These are phyloP conservation scores for Calocybe cyanea DNA, from an alignment of 768 basidiomycete genomes.

Conservation along the genomic window DNA sequence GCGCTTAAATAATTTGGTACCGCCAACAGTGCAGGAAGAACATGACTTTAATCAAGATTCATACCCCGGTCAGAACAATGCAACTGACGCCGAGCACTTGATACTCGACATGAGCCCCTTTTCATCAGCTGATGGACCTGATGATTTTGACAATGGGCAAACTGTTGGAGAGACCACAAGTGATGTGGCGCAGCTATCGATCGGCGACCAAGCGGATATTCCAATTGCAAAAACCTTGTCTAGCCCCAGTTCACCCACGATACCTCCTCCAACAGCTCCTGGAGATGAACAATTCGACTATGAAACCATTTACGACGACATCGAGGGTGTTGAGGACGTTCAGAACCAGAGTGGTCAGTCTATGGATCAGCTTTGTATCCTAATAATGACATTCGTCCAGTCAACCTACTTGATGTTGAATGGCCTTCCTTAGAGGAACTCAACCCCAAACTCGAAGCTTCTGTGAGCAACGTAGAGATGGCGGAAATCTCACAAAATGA, in stretches of 20 bases:
- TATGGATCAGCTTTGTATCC: too few species aligned
- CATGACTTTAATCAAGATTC: constrained; percentile 28
- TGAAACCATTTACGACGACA: constrained; percentile 14
- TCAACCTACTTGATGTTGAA: constrained; percentile 12
- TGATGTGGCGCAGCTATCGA: neutral
- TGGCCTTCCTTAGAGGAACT: constrained; percentile 29
- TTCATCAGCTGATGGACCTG: neutral
- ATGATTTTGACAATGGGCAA: neutral
- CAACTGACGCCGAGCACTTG: constrained; percentile 5
- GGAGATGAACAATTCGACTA: constrained; percentile 1
- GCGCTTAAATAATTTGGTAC: constrained; percentile 12
- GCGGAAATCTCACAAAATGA: too few species aligned
- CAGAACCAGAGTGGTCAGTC: neutral
- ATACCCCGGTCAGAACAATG: neutral
- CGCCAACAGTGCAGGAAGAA: constrained; percentile 28
- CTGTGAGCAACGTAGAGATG: too few species aligned
- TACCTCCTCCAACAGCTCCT: neutral
- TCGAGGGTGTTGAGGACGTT: constrained; percentile 5
- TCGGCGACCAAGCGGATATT: neutral
- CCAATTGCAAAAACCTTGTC: neutral
- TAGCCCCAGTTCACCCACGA: too few species aligned
- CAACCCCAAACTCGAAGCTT: too few species aligned
- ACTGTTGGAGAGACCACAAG: neutral
- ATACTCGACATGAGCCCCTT: neutral
- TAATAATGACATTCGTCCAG: neutral